A percentile compares a stretch with the other conserved stretches of the same genome.
phyloP scores from a whole-genome alignment of 1,284 basidiomycete genomes.

The Cutaneotrichosporon dermatis region DNA sequence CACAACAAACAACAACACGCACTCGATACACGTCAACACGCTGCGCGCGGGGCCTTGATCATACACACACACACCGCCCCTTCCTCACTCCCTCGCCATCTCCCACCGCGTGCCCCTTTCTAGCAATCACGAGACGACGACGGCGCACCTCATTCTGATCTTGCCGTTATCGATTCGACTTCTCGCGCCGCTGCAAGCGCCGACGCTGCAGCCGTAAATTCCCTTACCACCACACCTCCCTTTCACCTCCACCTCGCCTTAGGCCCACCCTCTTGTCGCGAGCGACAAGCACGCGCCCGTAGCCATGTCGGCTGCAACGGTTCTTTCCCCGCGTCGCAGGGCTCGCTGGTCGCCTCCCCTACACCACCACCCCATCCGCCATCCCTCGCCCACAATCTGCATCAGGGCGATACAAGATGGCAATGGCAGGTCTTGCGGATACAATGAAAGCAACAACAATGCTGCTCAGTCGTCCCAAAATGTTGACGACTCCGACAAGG shows the following conservation, averaged over 20 bases:
- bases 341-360: slow-evolving; percentile 24
- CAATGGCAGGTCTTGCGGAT: neutral
- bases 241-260: neutral
- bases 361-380: slow-evolving; percentile 27
- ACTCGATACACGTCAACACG: too few species aligned
- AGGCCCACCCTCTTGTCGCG: neutral
- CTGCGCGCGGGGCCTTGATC: too few species aligned
- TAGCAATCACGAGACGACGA: too few species aligned
- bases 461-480: slow-evolving; percentile 1
- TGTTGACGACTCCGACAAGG: slow-evolving; percentile 24
- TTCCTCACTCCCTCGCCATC: too few species aligned
- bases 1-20: too few species aligned
- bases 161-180: neutral
- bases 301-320: slow-evolving; percentile 8
- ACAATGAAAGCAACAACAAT: neutral
- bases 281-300: neutral
- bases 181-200: neutral
- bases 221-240: neutral
- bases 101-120: too few species aligned
- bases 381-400: slow-evolving; percentile 32
- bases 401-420: slow-evolving; percentile 18
- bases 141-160: too few species aligned
- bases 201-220: too few species aligned
- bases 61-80: too few species aligned
- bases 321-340: slow-evolving; percentile 15